These are phyloP conservation scores for Coemansia sp. DNA, from an alignment of 192 early-diverging fungal genomes.

Conservation along the genomic window DNA sequence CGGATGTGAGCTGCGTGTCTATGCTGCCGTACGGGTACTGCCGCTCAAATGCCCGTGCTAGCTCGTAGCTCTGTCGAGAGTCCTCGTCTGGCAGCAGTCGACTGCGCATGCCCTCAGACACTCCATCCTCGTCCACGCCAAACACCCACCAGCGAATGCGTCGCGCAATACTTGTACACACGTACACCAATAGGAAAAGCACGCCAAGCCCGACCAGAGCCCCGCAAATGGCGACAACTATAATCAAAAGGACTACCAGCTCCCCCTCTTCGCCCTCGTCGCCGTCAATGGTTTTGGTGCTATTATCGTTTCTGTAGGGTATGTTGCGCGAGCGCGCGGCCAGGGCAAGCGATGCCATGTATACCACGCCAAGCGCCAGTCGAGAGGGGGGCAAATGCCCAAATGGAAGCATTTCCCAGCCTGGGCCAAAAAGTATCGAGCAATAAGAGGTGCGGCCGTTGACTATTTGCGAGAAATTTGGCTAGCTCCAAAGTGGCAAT, in stretches of 20 bases:
- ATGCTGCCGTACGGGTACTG: slow-evolving; percentile 72
- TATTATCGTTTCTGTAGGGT: neutral
- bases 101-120: slow-evolving; percentile 47
- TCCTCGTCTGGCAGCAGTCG: slow-evolving; percentile 55
- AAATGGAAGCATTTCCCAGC: neutral
- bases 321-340: slow-evolving; percentile 3
- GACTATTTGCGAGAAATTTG: neutral
- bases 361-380: slow-evolving; percentile 2
- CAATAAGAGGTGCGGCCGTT: neutral
- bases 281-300: neutral
- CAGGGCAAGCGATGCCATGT: slow-evolving; percentile 2
- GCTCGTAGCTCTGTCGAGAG: slow-evolving; percentile 58
- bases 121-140: slow-evolving; percentile 47
- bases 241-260: slow-evolving; percentile 38
- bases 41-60: slow-evolving; percentile 65
- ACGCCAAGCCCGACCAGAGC: slow-evolving; percentile 39
- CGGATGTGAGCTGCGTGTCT: slow-evolving; percentile 72
- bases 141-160: slow-evolving; percentile 29
- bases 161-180: slow-evolving; percentile 20
- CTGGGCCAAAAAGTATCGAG: neutral
- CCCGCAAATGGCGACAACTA: slow-evolving; percentile 40
- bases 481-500: neutral
- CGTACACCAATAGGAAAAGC: slow-evolving; percentile 32
- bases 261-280: slow-evolving; percentile 32
- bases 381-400: neutral